A percentile compares a stretch with the other conserved stretches of the same genome.
Conservation (phyloP, 441 rosid genomes). For the Pelargonium fulgidum region DNA sequence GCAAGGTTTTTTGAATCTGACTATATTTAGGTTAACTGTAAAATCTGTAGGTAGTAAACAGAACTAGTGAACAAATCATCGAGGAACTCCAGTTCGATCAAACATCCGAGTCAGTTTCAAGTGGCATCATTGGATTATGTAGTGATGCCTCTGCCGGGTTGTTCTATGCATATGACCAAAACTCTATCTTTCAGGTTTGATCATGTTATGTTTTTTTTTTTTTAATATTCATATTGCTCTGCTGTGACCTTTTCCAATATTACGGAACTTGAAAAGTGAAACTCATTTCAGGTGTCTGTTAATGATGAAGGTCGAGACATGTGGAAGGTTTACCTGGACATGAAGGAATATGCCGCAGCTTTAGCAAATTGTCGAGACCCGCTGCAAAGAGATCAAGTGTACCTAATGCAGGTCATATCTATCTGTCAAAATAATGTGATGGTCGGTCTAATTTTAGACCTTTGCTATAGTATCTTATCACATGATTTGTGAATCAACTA, state of each 20-base stretch:
- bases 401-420: conserved; percentile 78
- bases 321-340: conserved; percentile 98
- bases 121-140: conserved; percentile 87
- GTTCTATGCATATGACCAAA: conserved; percentile 95
- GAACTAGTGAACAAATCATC: conserved; percentile 89
- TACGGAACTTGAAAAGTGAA: conserved; percentile 17
- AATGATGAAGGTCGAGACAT: conserved; percentile 91
- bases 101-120: conserved; percentile 71
- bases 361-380: conserved; percentile 85
- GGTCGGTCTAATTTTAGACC: conserved; percentile 11
- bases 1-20: conserved; percentile 13
- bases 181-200: conserved; percentile 88
- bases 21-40: conserved; percentile 17
- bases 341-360: conserved; percentile 95
- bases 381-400: conserved; percentile 94
- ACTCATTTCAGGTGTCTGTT: conserved; percentile 72
- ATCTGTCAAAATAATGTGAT: conserved; percentile 13
- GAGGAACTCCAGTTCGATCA: conserved; percentile 98
- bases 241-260: conserved; percentile 19
- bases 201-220: conserved; percentile 19
- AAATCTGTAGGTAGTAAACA: conserved; percentile 73
- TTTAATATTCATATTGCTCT: conserved; percentile 11
- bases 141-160: conserved; percentile 97
- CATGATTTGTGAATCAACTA: not conserved
- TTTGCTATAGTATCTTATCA: conserved; percentile 8